Evolutionary conservation across 345 rosid species (phyloP).

Genomic region (Cardiospermum halicacabum): DNA sequence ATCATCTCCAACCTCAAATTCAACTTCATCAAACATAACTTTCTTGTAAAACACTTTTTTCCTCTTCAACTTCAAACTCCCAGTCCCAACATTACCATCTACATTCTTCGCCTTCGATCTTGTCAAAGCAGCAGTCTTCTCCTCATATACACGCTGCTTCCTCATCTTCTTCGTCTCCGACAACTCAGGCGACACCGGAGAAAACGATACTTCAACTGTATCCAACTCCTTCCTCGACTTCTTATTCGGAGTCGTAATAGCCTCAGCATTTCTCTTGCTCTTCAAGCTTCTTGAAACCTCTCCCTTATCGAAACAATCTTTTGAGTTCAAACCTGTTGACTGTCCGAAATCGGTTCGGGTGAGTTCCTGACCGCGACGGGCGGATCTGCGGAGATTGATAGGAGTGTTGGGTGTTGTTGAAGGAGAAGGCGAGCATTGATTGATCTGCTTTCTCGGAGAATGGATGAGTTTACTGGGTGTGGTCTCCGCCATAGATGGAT

Average conservation of each 20-base stretch:
- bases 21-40: constrained; percentile 65
- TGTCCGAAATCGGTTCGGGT: too few relatives aligned
- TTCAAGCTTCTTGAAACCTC: not conserved
- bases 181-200: constrained; percentile 51
- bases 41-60: constrained; percentile 63
- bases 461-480: constrained; percentile 31
- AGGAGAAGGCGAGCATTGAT: constrained; percentile 8
- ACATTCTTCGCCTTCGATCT: constrained; percentile 11
- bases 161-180: constrained; percentile 48
- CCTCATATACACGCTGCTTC: constrained; percentile 6
- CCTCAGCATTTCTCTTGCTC: constrained; percentile 3
- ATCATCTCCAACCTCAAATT: constrained; percentile 71
- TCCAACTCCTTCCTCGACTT: constrained; percentile 14
- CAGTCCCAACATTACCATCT: constrained; percentile 9
- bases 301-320: not conserved
- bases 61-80: constrained; percentile 7
- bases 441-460: constrained; percentile 27
- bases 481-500: constrained; percentile 45
- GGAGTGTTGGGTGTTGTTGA: constrained; percentile 47
- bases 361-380: constrained; percentile 25
- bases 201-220: constrained; percentile 26
- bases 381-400: constrained; percentile 47
- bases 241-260: not conserved
- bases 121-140: constrained; percentile 9
- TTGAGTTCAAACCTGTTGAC: too few relatives aligned